Percentiles rank a stretch among this genome's conserved stretches.
Conservation (phyloP, 768 basidiomycete genomes). For the Botryobasidium botryosum region DNA sequence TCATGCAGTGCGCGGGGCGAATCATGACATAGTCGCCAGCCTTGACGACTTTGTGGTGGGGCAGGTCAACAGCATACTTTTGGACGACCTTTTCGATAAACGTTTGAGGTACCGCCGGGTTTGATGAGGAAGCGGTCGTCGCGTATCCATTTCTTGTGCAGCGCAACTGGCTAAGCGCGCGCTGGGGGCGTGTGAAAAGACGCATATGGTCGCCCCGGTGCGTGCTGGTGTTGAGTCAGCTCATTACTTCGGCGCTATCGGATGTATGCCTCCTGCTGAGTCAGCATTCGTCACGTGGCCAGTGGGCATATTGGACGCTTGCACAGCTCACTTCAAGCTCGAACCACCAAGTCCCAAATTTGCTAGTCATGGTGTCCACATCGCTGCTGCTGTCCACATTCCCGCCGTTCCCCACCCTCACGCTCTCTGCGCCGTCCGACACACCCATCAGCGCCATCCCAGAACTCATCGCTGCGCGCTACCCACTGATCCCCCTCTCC, state of each 20-base stretch:
- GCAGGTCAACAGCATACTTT: constrained; percentile 84
- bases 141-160: no score
- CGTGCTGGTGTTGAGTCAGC: no score
- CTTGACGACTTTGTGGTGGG: constrained; percentile 59
- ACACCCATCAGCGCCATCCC: constrained; percentile 28
- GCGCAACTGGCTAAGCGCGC: no score
- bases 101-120: constrained; percentile 75
- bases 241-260: no score
- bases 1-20: constrained; percentile 94
- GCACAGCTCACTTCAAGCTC: no score
- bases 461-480: constrained; percentile 28
- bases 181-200: no score
- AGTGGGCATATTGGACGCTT: no score
- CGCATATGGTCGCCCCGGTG: no score
- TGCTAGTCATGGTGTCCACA: not conserved
- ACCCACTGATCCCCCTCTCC: constrained; percentile 30
- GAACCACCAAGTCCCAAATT: not conserved
- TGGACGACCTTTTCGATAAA: constrained; percentile 96
- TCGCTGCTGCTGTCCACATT: constrained; percentile 41
- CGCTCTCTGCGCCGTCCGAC: constrained; percentile 28
- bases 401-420: constrained; percentile 40
- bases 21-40: constrained; percentile 99
- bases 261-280: no score
- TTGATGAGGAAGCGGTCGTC: no score
- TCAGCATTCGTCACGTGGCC: no score